Percentiles rank a stretch among this genome's conserved stretches.
These are phyloP conservation scores for Triticum urartu DNA, from an alignment of 176 grass and related monocot species.

Conservation along the genomic window DNA sequence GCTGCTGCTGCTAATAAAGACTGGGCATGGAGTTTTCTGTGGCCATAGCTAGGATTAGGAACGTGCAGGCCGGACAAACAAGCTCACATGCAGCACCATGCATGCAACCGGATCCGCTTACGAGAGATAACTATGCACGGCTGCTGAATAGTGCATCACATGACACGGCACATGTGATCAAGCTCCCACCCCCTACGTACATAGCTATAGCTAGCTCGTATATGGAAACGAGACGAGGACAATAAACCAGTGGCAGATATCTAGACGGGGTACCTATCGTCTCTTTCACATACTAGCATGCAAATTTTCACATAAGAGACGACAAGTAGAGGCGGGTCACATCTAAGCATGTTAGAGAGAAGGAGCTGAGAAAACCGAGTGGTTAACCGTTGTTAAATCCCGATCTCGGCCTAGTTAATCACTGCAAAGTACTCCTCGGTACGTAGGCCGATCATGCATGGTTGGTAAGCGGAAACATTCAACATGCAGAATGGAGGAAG, in stretches of 20 bases:
- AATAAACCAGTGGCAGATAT: not conserved
- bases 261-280: no score
- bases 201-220: not conserved
- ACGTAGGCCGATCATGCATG: no score
- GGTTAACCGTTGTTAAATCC: no score
- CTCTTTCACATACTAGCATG: no score
- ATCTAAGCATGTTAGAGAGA: no score
- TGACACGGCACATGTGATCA: constrained; percentile 36
- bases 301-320: no score
- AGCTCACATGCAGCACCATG: constrained; percentile 14
- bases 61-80: constrained; percentile 44
- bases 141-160: not conserved
- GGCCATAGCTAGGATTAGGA: not conserved
- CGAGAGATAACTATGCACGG: not conserved
- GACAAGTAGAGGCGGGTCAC: no score
- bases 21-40: not conserved
- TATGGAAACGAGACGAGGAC: not conserved
- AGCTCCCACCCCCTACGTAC: not conserved
- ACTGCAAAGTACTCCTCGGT: no score
- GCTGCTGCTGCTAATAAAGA: constrained; percentile 1
- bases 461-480: no score
- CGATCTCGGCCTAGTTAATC: no score
- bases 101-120: not conserved
- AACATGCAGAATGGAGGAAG: no score
- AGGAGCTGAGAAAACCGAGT: no score